phyloP scores from a whole-genome alignment of 495 filamentous ascomycete genomes.

The Neurospora sp. region DNA sequence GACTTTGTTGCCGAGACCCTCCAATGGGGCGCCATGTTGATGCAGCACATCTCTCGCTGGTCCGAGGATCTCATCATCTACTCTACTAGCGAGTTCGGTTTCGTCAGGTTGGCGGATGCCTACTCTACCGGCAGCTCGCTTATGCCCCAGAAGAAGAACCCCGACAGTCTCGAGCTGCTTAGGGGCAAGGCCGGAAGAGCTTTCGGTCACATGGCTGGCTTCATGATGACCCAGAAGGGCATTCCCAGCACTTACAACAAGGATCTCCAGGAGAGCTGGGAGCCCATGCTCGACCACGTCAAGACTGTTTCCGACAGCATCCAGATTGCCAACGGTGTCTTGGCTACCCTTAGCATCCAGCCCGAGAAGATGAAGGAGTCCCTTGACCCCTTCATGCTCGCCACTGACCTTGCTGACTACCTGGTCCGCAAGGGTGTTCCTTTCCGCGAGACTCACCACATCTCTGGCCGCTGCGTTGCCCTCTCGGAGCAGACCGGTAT shows the following conservation, averaged over 20 bases:
- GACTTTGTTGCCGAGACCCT: constrained; percentile 87
- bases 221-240: constrained; percentile 82
- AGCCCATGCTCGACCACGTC: constrained; percentile 79
- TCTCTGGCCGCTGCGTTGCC: constrained; percentile 71
- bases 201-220: constrained; percentile 80
- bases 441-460: constrained; percentile 81
- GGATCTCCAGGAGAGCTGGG: constrained; percentile 83
- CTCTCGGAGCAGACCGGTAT: constrained; percentile 51
- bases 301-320: constrained; percentile 81
- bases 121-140: constrained; percentile 77
- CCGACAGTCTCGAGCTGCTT: constrained; percentile 77
- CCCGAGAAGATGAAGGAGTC: constrained; percentile 71
- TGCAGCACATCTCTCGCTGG: constrained; percentile 80
- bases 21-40: constrained; percentile 79
- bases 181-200: constrained; percentile 77
- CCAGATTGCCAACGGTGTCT: constrained; percentile 76
- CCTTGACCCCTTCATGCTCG: constrained; percentile 58
- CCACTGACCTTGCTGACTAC: constrained; percentile 83
- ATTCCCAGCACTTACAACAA: constrained; percentile 92
- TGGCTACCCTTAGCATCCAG: constrained; percentile 58
- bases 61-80: constrained; percentile 89
- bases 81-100: constrained; percentile 71
- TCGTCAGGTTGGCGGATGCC: constrained; percentile 72
- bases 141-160: constrained; percentile 85
- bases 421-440: constrained; percentile 82